Conservation (phyloP, 2,329 filamentous ascomycete genomes). For the Ceratocystis cubensis region DNA sequence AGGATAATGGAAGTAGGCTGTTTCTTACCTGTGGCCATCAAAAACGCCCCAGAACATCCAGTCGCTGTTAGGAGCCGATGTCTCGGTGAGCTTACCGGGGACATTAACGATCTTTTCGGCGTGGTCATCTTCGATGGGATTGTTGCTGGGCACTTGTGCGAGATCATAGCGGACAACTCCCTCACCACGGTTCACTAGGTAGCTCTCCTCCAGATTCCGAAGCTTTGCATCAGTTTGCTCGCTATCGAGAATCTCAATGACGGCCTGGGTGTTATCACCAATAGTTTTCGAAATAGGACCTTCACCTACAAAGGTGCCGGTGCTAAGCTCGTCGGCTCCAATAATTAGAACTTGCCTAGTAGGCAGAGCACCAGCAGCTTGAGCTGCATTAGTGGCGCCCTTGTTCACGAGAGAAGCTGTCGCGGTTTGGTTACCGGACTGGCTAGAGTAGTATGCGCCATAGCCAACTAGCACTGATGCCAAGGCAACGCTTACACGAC, state of each 20-base stretch:
- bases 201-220: conserved; percentile 81
- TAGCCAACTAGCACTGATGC: conserved; percentile 59
- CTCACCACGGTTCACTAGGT: conserved; percentile 73
- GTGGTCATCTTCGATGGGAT: conserved; percentile 96
- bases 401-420: conserved; percentile 20
- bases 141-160: conserved; percentile 88
- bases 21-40: conserved; percentile 77
- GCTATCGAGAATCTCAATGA: conserved; percentile 91
- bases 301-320: conserved; percentile 72
- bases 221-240: conserved; percentile 88
- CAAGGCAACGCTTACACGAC: conserved; percentile 53
- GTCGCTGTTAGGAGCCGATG: conserved; percentile 50
- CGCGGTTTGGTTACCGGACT: conserved; percentile 30
- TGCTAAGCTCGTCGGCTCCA: conserved; percentile 80
- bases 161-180: conserved; percentile 92
- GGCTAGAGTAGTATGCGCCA: conserved; percentile 56
- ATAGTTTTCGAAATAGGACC: conserved; percentile 79
- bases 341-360: conserved; percentile 69
- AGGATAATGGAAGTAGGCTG: too few relatives aligned
- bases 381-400: conserved; percentile 23
- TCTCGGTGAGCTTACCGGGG: conserved; percentile 41
- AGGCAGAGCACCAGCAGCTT: conserved; percentile 30
- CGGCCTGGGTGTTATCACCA: conserved; percentile 69
- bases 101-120: conserved; percentile 96
- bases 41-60: conserved; percentile 99